Evolutionary conservation across 495 filamentous ascomycete genomes (phyloP).

Genomic region (Pseudomonodictys pantanalensis): DNA sequence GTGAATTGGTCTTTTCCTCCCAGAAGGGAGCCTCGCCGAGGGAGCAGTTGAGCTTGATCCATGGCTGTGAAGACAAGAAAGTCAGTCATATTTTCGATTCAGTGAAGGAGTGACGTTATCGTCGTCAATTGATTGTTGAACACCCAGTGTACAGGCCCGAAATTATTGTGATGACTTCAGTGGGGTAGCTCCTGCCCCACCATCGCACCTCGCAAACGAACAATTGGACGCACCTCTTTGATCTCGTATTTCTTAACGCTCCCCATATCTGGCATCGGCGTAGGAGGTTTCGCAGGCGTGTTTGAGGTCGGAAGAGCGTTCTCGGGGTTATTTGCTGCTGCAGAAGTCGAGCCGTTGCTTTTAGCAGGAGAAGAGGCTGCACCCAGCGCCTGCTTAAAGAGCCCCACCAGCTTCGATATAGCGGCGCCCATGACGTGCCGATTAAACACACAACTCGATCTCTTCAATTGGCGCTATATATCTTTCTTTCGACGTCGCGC

Average conservation of each 20-base stretch:
- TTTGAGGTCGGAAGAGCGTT: constrained; percentile 18
- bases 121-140: no score
- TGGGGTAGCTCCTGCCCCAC: constrained; percentile 13
- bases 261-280: constrained; percentile 28
- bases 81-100: neutral
- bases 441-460: no score
- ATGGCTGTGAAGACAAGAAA: constrained; percentile 54
- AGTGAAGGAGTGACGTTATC: no score
- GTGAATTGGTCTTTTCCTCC: constrained; percentile 62
- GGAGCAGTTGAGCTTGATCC: constrained; percentile 66
- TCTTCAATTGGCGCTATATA: no score
- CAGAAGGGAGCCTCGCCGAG: constrained; percentile 84
- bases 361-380: constrained; percentile 10
- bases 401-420: constrained; percentile 33
- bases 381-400: constrained; percentile 3
- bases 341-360: no score
- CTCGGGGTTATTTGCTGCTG: constrained; percentile 12
- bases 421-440: constrained; percentile 23
- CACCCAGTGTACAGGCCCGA: no score
- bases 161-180: constrained; percentile 10
- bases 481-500: no score
- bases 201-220: neutral
- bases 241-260: constrained; percentile 39
- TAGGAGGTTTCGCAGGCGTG: constrained; percentile 19
- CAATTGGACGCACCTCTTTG: constrained; percentile 30